Evolutionary conservation across 345 rosid genomes (phyloP), one percentile per base, ranked within the genome.

Genomic region (Gynandropsis gynandra): DNA sequence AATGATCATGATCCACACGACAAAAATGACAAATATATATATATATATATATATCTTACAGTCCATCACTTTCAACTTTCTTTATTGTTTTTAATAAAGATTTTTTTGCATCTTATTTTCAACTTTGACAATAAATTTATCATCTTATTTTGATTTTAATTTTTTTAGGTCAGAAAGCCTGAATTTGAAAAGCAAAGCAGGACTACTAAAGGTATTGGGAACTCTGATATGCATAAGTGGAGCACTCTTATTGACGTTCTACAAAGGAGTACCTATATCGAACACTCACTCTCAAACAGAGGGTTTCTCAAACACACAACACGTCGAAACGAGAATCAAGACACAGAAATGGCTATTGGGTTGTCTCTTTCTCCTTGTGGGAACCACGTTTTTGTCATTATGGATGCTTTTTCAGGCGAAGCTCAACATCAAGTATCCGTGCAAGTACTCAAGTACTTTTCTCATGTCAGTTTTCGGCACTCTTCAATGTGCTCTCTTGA

Each of bases 331-430:
- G n/a, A 24, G 46, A 10, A 35, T 53, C 34, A 56, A 24, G 19
- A 2, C 55, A 11, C 59, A 64, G 32, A 67, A 63, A 17, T 76
- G 89, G 85, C 62, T 71, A 7, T 52, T 71, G 3, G 89, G 89
- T 1, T 75, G 74, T 44, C 48, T 72, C 5, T 66, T 58, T 50
- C 55, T 71, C 62, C 32, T 64, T 27, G 59, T 58, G 0, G 82
- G 85, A 42, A 74, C 79, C 18, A 35, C 71, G 5, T 32, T 82
- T 31, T 65, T 83, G 68, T 74, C 85, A 43, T 42, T 72, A 0
- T 82, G 85, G 85, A 76, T 79, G 67, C 17, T 82, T 16, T 72
- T 79, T 46, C 81, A 82, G 65, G 72, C 83, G n/a, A 73, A 16
- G 15, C 58, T 82, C 29, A 71, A 50, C 54, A 63, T 38, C 54